Evolutionary conservation across 116 monocot genomes (phyloP).

Genomic region (Trichopus zeylanicus): DNA sequence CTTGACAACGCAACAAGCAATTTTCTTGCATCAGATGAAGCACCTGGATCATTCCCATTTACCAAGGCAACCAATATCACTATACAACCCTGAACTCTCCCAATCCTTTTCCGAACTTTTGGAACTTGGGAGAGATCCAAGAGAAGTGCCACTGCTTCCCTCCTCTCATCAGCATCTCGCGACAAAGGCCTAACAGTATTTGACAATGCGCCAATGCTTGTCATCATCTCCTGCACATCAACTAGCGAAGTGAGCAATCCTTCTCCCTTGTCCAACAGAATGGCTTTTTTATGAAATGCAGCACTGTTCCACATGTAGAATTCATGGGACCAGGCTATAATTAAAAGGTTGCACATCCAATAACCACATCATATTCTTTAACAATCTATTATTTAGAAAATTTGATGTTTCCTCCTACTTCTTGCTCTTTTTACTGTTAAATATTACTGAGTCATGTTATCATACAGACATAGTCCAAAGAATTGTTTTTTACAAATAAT

Average conservation of each 20-base stretch:
- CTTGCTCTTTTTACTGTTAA: too few relatives aligned
- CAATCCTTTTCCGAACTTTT: slow-evolving; percentile 60
- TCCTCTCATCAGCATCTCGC: slow-evolving; percentile 51
- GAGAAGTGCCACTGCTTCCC: slow-evolving; percentile 64
- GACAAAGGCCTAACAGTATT: slow-evolving; percentile 44
- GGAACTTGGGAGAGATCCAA: slow-evolving; percentile 25
- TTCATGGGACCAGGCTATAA: too few relatives aligned
- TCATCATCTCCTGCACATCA: slow-evolving; percentile 53
- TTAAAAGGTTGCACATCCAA: too few relatives aligned
- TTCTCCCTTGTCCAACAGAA: neutral
- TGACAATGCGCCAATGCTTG: slow-evolving; percentile 46
- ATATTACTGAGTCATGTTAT: too few relatives aligned
- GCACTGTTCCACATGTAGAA: too few relatives aligned
- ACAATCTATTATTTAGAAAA: too few relatives aligned
- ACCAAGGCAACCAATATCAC: slow-evolving; percentile 60
- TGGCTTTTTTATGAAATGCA: too few relatives aligned
- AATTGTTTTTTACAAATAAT: too few relatives aligned
- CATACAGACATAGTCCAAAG: too few relatives aligned
- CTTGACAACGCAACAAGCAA: slow-evolving; percentile 42
- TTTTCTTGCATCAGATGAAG: slow-evolving; percentile 47
- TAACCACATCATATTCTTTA: too few relatives aligned
- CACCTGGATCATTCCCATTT: slow-evolving; percentile 36
- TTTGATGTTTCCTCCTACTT: too few relatives aligned
- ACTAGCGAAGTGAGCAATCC: neutral
- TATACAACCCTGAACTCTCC: slow-evolving; percentile 70